Evolutionary conservation across 208 protist species (phyloP).

Genomic region (Leishmania tarentolae): DNA sequence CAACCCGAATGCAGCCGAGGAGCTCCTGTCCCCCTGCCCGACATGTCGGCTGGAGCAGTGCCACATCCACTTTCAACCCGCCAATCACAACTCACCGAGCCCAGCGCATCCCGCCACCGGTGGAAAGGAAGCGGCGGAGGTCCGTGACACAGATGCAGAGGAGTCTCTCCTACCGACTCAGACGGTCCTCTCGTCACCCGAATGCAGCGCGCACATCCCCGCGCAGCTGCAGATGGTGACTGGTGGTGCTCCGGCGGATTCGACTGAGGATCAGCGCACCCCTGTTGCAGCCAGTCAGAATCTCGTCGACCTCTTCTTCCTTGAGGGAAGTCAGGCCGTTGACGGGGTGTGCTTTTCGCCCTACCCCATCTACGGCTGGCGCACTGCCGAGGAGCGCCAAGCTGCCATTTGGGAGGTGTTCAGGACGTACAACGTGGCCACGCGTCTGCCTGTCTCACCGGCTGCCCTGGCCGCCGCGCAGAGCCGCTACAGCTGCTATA

Average conservation of each 20-base stretch:
- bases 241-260: not conserved
- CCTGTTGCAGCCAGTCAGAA: constrained; percentile 36
- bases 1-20: constrained; percentile 2
- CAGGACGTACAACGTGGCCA: constrained; percentile 26
- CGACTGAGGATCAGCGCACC: not conserved
- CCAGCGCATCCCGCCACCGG: constrained; percentile 3
- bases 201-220: constrained; percentile 23
- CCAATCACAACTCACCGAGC: not conserved
- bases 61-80: constrained; percentile 21
- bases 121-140: not conserved
- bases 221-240: constrained; percentile 6
- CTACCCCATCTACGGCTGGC: constrained; percentile 45
- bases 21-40: constrained; percentile 19
- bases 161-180: not conserved
- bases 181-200: constrained; percentile 15
- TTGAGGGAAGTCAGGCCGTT: constrained; percentile 47
- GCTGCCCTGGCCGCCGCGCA: constrained; percentile 8
- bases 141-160: not conserved
- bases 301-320: constrained; percentile 50
- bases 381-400: constrained; percentile 37
- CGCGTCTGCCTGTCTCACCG: constrained; percentile 25
- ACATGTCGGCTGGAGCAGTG: constrained; percentile 24
- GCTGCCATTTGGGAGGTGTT: constrained; percentile 36
- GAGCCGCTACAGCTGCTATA: constrained; percentile 4
- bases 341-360: constrained; percentile 42